phyloP scores from a whole-genome alignment of 441 rosid genomes.

The Omphalea diandra region DNA sequence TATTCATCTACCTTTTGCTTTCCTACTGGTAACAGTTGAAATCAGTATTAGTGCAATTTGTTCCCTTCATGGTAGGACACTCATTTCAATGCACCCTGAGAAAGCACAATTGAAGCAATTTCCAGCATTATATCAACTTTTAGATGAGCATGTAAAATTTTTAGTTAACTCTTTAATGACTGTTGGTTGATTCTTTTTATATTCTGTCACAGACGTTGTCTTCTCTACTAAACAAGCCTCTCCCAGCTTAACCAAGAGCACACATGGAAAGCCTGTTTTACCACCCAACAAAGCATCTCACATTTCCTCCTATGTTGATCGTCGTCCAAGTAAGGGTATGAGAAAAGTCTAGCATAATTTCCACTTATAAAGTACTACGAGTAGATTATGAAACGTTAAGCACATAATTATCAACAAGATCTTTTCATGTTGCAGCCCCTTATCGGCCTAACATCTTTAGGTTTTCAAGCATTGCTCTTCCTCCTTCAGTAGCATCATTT shows the following conservation, averaged over 20 bases:
- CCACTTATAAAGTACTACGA: slow-evolving; percentile 4
- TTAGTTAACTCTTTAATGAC: slow-evolving; percentile 9
- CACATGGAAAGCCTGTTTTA: slow-evolving; percentile 28
- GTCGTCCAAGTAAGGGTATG: slow-evolving; percentile 35
- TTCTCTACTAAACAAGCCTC: slow-evolving; percentile 30
- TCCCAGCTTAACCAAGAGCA: slow-evolving; percentile 27
- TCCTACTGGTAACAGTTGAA: too few species aligned
- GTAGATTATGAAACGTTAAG: slow-evolving; percentile 10
- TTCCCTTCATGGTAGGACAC: too few species aligned
- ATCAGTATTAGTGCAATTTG: too few species aligned
- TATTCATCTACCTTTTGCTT: too few species aligned
- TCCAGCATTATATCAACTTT: too few species aligned
- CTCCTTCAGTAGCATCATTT: slow-evolving; percentile 40
- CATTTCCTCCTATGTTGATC: slow-evolving; percentile 23
- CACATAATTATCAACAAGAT: neutral
- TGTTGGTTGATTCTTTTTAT: slow-evolving; percentile 14
- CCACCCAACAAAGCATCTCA: slow-evolving; percentile 26
- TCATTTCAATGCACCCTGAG: too few species aligned
- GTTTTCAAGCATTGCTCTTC: slow-evolving; percentile 49
- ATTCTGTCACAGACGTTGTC: slow-evolving; percentile 31
- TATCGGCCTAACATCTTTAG: slow-evolving; percentile 29
- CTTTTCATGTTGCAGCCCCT: slow-evolving; percentile 32
- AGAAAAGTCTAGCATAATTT: slow-evolving; percentile 11
- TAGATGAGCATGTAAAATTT: neutral
- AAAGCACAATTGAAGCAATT: too few species aligned